These are phyloP conservation scores for Xerocomellus chrysenteron DNA, from an alignment of 768 basidiomycete species.

Conservation along the genomic window DNA sequence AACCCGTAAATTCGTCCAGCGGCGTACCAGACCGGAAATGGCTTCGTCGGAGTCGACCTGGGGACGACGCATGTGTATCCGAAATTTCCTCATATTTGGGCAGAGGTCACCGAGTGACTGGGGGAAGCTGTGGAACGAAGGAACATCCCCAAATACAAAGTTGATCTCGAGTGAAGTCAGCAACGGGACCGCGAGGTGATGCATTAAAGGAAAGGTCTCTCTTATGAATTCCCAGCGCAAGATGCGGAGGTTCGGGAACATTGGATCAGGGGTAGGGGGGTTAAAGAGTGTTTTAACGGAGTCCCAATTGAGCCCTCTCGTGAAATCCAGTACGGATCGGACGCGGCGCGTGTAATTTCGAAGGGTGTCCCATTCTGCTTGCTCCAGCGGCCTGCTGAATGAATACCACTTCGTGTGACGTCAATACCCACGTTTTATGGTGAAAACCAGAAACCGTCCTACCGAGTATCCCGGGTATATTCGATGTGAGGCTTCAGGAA, in stretches of 20 bases:
- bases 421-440: not conserved
- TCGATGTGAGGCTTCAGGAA: constrained; percentile 8
- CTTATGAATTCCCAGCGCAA: constrained; percentile 21
- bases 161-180: constrained; percentile 22
- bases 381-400: constrained; percentile 12
- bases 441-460: not conserved
- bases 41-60: constrained; percentile 10
- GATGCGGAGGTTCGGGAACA: constrained; percentile 20
- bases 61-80: constrained; percentile 16
- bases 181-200: constrained; percentile 12
- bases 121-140: constrained; percentile 18
- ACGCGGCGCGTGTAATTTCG: constrained; percentile 12
- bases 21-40: constrained; percentile 12
- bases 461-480: constrained; percentile 12
- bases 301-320: constrained; percentile 17
- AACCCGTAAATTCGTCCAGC: constrained; percentile 16
- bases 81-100: constrained; percentile 12
- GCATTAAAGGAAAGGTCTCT: constrained; percentile 16
- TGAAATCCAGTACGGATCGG: constrained; percentile 13
- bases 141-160: constrained; percentile 18
- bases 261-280: constrained; percentile 13
- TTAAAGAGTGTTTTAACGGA: constrained; percentile 17
- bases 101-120: constrained; percentile 17
- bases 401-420: constrained; percentile 10
- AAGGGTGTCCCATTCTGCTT: constrained; percentile 10